A percentile compares a stretch with the other conserved stretches of the same genome.
These are phyloP conservation scores for Zizania palustris DNA, from an alignment of 202 grass and related monocot species.

Conservation along the genomic window DNA sequence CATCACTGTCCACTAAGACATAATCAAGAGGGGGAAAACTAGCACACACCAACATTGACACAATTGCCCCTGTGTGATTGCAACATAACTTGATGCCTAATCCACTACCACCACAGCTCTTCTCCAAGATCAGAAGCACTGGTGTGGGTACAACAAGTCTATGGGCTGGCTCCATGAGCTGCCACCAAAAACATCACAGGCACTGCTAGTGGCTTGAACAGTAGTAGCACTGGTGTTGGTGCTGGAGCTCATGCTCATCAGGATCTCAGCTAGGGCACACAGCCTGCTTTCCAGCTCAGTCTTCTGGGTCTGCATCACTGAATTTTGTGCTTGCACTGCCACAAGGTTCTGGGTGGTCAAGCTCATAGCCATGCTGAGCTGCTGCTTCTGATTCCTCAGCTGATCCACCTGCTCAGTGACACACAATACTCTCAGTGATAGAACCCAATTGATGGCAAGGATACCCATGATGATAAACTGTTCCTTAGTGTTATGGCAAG, in stretches of 20 bases:
- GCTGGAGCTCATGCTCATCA: conserved; percentile 47
- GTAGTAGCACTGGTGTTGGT: neutral
- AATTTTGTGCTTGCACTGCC: conserved; percentile 65
- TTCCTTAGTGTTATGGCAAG: conserved; percentile 4
- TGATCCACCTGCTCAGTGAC: conserved; percentile 44
- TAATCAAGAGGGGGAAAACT: conserved; percentile 27
- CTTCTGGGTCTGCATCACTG: conserved; percentile 66
- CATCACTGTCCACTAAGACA: conserved; percentile 26
- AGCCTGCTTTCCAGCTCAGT: conserved; percentile 70
- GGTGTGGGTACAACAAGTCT: conserved; percentile 40
- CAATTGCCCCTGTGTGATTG: conserved; percentile 38
- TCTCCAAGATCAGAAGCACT: conserved; percentile 36
- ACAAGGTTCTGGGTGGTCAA: conserved; percentile 53
- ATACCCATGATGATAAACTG: neutral
- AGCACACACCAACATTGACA: conserved; percentile 39
- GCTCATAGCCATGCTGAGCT: conserved; percentile 34
- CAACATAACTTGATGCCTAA: conserved; percentile 37
- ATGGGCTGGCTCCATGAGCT: conserved; percentile 50
- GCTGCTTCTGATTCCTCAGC: conserved; percentile 57
- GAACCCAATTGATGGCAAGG: neutral
- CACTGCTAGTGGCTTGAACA: neutral
- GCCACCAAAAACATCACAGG: conserved; percentile 43
- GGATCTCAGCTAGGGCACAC: conserved; percentile 58
- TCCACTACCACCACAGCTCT: conserved; percentile 12
- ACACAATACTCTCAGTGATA: conserved; percentile 2